phyloP scores from a whole-genome alignment of 2,329 filamentous ascomycete species.

The Aspergillus spinulosporus region DNA sequence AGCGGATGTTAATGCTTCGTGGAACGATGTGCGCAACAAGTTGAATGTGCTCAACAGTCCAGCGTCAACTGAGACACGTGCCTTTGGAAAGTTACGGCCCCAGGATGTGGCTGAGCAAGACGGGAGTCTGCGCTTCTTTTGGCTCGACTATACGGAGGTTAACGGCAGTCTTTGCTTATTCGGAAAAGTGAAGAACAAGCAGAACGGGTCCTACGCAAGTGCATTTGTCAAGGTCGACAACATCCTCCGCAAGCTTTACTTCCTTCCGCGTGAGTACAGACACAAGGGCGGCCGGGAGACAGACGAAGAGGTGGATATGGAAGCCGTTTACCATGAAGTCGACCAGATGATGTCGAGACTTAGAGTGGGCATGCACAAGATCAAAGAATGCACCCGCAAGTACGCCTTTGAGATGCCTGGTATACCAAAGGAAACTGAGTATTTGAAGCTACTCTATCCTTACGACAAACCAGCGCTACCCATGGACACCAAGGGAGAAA shows the following conservation, averaged over 20 bases:
- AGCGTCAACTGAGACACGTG: conserved; percentile 57
- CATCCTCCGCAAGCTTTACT: conserved; percentile 87
- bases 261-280: conserved; percentile 74
- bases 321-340: conserved; percentile 86
- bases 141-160: conserved; percentile 93
- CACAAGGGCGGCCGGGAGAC: conserved; percentile 65
- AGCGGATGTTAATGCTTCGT: conserved; percentile 72
- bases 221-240: conserved; percentile 97
- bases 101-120: conserved; percentile 90
- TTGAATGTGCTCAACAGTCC: conserved; percentile 82
- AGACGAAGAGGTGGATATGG: conserved; percentile 77
- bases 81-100: conserved; percentile 77
- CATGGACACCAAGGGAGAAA: conserved; percentile 73
- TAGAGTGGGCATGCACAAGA: conserved; percentile 86
- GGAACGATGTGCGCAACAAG: conserved; percentile 83
- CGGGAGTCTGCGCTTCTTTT: conserved; percentile 90
- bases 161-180: conserved; percentile 91
- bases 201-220: conserved; percentile 74
- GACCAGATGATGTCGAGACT: conserved; percentile 84
- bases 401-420: conserved; percentile 92
- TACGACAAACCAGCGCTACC: conserved; percentile 79
- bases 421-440: conserved; percentile 84
- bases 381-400: conserved; percentile 84
- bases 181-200: conserved; percentile 92
- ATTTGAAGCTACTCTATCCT: conserved; percentile 93